phyloP scores from a whole-genome alignment of 2,329 filamentous ascomycete genomes.

The Colletotrichum navitas region DNA sequence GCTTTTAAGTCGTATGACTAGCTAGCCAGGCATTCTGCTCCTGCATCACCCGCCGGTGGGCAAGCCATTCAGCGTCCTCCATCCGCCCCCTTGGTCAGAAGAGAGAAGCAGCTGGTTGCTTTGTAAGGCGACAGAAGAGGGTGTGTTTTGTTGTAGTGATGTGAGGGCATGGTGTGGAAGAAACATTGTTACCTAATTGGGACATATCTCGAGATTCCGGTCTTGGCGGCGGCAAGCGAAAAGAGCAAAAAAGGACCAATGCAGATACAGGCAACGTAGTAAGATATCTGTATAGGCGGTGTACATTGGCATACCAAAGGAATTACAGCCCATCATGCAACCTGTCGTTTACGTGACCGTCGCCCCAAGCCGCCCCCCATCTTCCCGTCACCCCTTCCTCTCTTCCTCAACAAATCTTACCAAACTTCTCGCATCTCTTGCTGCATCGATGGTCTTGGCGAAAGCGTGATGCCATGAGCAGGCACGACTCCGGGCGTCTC shows the following conservation, averaged over 20 bases:
- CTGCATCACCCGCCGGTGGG: neutral
- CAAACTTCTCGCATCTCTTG: neutral
- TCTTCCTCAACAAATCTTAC: neutral
- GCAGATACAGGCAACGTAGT: conserved; percentile 9
- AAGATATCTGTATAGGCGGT: conserved; percentile 18
- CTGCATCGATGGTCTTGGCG: conserved; percentile 16
- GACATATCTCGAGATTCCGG: conserved; percentile 31
- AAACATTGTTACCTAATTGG: conserved; percentile 25
- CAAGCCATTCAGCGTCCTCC: neutral
- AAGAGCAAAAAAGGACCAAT: conserved; percentile 16
- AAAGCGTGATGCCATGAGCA: conserved; percentile 29
- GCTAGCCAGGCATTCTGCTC: conserved; percentile 1
- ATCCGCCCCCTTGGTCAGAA: neutral
- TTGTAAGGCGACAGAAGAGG: conserved; percentile 13
- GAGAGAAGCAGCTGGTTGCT: neutral
- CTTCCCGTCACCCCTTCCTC: neutral
- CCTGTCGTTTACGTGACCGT: neutral
- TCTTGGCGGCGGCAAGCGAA: conserved; percentile 16
- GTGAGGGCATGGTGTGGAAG: conserved; percentile 9
- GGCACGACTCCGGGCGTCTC: neutral
- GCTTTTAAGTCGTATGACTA: conserved; percentile 15
- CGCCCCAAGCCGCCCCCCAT: neutral
- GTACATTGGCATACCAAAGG: conserved; percentile 20
- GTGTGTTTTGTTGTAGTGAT: neutral
- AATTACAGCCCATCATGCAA: neutral